These are phyloP conservation scores for Solanum chiquidenum DNA, from an alignment of 257 asterid genomes.

Conservation along the genomic window DNA sequence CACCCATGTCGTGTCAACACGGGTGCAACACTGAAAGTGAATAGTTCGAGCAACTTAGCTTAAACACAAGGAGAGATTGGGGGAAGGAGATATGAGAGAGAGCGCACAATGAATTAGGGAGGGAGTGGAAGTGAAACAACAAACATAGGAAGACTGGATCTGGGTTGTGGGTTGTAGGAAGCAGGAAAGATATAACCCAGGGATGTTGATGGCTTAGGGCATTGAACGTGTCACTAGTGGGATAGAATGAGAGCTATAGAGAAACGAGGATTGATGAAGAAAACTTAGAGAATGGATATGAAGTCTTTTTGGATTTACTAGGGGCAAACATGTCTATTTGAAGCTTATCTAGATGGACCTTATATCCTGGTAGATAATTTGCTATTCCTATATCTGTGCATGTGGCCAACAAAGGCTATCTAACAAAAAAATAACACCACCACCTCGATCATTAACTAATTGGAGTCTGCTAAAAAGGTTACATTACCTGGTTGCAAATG, in stretches of 20 bases:
- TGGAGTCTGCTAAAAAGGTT: not conserved
- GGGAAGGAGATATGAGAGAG: not conserved
- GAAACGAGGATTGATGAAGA: not conserved
- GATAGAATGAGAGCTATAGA: not conserved
- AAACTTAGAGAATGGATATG: not conserved
- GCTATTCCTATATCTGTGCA: not conserved
- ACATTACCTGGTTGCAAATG: not conserved
- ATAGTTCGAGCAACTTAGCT: not conserved
- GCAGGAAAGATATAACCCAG: not conserved
- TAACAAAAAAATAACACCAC: not conserved
- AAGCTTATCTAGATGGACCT: not conserved
- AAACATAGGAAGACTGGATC: not conserved
- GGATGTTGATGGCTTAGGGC: not conserved
- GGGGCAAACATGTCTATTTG: not conserved
- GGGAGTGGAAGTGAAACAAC: not conserved
- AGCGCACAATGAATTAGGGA: not conserved
- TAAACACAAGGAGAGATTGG: not conserved
- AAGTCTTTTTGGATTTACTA: not conserved
- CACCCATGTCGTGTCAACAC: not conserved
- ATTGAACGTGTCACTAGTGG: not conserved
- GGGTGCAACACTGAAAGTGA: not conserved
- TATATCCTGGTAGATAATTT: not conserved
- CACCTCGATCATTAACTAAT: not conserved
- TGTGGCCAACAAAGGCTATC: not conserved
- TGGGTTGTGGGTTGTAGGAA: not conserved